These are phyloP conservation scores for Globisporangium emineosum DNA, from an alignment of 352 stramenopile genomes.

Conservation along the genomic window DNA sequence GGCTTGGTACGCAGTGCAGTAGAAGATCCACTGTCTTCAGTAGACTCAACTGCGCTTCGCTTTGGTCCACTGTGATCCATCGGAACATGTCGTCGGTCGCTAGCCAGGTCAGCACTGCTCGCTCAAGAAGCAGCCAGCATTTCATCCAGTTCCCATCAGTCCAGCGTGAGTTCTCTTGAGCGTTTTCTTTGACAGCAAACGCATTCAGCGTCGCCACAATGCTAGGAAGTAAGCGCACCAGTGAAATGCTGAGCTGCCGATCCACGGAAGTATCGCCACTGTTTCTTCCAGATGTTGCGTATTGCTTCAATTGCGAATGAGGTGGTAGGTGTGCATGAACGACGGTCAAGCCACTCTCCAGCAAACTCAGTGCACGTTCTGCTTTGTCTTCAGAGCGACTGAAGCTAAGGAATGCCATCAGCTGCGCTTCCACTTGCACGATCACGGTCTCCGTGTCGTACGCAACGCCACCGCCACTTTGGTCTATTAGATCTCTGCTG, in stretches of 20 bases:
- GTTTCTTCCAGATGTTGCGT: neutral
- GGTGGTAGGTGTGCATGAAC: slow-evolving; percentile 24
- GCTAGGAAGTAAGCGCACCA: slow-evolving; percentile 41
- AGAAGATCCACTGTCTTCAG: slow-evolving; percentile 28
- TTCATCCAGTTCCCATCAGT: neutral
- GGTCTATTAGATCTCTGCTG: neutral
- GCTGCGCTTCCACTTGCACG: slow-evolving; percentile 24
- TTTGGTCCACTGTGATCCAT: slow-evolving; percentile 58
- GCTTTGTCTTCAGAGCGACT: neutral
- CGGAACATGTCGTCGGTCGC: slow-evolving; percentile 64
- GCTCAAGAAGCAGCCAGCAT: slow-evolving; percentile 37
- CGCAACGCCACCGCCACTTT: neutral
- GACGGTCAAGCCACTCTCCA: slow-evolving; percentile 22
- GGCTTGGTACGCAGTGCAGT: slow-evolving; percentile 16
- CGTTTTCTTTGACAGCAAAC: neutral
- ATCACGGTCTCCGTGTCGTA: slow-evolving; percentile 19
- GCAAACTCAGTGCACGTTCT: slow-evolving; percentile 9
- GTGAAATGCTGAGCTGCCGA: slow-evolving; percentile 47
- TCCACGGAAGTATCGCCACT: slow-evolving; percentile 26
- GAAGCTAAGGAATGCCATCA: slow-evolving; percentile 26
- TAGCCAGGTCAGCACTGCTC: slow-evolving; percentile 45
- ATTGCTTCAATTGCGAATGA: neutral
- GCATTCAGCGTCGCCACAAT: slow-evolving; percentile 14
- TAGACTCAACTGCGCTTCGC: slow-evolving; percentile 31
- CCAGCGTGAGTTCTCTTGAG: neutral